Evolutionary conservation across 257 asterid species (phyloP).

Genomic region (Haberlea rhodopensis): DNA sequence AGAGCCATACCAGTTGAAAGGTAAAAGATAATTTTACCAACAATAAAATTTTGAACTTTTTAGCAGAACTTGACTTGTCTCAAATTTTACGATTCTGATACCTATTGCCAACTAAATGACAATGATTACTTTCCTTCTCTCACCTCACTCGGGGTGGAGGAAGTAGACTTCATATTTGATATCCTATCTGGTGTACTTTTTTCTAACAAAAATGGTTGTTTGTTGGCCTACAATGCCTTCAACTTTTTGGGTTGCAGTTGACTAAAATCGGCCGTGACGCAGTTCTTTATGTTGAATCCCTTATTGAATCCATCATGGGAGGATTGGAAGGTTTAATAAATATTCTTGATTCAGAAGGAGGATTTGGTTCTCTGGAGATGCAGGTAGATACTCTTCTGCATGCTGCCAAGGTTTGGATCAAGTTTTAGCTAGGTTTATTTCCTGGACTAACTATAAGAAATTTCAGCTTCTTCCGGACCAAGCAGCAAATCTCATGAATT

Average conservation of each 20-base stretch:
- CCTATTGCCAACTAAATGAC: background rate
- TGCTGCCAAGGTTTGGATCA: conserved; percentile 28
- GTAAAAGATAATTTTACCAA: too few relatives aligned
- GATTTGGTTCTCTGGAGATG: conserved; percentile 95
- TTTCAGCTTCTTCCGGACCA: conserved; percentile 97
- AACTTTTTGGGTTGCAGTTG: conserved; percentile 49
- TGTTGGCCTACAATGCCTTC: background rate
- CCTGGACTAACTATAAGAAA: conserved; percentile 34
- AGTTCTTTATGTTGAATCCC: conserved; percentile 93
- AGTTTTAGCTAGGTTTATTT: conserved; percentile 24
- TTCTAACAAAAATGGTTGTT: background rate
- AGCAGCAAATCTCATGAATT: conserved; percentile 95
- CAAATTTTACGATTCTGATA: background rate
- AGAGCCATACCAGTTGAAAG: conserved; percentile 13
- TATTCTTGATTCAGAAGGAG: conserved; percentile 98
- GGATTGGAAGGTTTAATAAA: conserved; percentile 96
- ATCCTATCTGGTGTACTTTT: background rate
- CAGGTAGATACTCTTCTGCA: conserved; percentile 62
- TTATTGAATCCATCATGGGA: conserved; percentile 96
- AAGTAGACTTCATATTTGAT: conserved; percentile 7
- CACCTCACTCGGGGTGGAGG: background rate
- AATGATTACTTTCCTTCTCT: background rate
- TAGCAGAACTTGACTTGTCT: background rate
- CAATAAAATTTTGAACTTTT: too few relatives aligned
- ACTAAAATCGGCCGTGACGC: conserved; percentile 96